Evolutionary conservation across 305 asterid species (phyloP).

Genomic region (Fraxinus xanthoxyloides): DNA sequence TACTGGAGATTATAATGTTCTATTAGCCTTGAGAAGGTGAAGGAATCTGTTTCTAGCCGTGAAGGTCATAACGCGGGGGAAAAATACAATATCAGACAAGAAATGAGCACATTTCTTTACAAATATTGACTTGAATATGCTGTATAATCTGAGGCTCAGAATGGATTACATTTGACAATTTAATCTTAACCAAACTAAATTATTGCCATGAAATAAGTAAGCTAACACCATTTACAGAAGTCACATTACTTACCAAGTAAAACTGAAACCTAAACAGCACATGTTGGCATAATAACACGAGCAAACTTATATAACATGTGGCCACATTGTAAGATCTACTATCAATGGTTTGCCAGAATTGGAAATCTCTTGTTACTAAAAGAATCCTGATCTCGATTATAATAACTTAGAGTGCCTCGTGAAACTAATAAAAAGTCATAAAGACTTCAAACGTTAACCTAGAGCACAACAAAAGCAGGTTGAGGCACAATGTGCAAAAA

Average conservation of each 20-base stretch:
- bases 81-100: neutral
- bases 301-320: neutral
- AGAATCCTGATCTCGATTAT: neutral
- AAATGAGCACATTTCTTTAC: neutral
- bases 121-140: neutral
- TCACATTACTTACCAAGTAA: neutral
- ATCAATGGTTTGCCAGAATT: neutral
- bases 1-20: neutral
- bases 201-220: neutral
- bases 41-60: neutral
- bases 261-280: neutral
- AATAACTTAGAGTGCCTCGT: neutral
- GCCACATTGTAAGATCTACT: neutral
- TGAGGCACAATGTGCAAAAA: conserved; percentile 9
- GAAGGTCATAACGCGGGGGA: neutral
- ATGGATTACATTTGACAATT: neutral
- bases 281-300: neutral
- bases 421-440: neutral
- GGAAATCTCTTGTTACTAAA: neutral
- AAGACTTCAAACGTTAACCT: conserved; percentile 14
- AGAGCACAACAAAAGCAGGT: conserved; percentile 3
- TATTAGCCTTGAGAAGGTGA: neutral
- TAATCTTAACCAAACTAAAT: neutral
- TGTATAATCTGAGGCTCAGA: neutral
- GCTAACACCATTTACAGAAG: neutral